Evolutionary conservation across 257 asterid species (phyloP), one percentile per base, ranked within the genome.

Genomic region (Primulina tabacum): DNA sequence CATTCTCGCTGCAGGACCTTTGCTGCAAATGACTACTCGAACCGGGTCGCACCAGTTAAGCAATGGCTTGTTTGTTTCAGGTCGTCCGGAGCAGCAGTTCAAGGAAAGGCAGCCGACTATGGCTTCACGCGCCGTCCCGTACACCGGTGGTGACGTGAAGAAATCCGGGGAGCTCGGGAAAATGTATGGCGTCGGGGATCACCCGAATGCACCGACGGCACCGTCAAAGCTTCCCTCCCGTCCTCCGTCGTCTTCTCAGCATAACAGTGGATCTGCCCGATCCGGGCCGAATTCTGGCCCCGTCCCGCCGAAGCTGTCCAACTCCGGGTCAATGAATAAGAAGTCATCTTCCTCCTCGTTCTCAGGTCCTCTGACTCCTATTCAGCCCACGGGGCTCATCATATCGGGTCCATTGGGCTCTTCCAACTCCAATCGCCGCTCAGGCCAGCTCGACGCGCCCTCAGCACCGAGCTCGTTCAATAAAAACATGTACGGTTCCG

Each of bases 281-380:
- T 87, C 96, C 82, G 96, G 97, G 58, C 89, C 99, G 8, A 87
- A 84, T 71, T 90, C 98, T 26, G 98, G 97, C 60, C 89, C 78
- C 30, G 29, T 82, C 65, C 86, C 82, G 14, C 69, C 67, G 4
- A 87, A 78, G 17, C 17, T 77, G 29, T 72, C 82, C 3, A 80
- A 74, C 73, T 92, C 98, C 18, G 96, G 97, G 18, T 88, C 96
- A 3, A 80, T 86, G 64, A 83, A 76, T 34, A 91, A 84, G 73
- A 88, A 80, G 60, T 86, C 97, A 0, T 85, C 99, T 0, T 84
- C 96, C 6, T 87, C 97, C 5, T 82, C 88, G 0, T 90, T 85
- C 62, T 92, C 98, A 6, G 98, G 98, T 14, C 98, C 97, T 65
- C 79, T 88, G 82, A 90, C 97, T 57, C 98, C 98, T 29, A 92